Percentiles rank a stretch among this genome's conserved stretches.
These are phyloP conservation scores for Paralagenidium karlingii DNA, from an alignment of 352 stramenopile species.

Conservation along the genomic window DNA sequence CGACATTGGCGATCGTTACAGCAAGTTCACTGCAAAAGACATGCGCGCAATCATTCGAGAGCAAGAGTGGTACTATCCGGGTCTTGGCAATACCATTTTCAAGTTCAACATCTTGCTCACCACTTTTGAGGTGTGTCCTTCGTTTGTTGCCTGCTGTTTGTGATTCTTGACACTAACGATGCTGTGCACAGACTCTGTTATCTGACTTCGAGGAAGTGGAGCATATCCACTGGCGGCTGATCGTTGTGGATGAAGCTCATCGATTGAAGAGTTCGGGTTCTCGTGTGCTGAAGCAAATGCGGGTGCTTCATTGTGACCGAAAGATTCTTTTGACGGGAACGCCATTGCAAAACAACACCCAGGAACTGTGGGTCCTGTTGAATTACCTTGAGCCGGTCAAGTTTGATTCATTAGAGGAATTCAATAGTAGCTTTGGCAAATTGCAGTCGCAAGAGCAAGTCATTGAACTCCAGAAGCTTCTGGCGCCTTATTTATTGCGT, in stretches of 20 bases:
- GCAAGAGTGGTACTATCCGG: slow-evolving; percentile 82
- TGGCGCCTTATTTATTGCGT: slow-evolving; percentile 92
- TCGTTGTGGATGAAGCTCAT: slow-evolving; percentile 79
- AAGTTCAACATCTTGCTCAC: slow-evolving; percentile 81
- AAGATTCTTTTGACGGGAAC: slow-evolving; percentile 96
- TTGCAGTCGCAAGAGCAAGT: slow-evolving; percentile 91
- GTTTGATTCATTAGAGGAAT: slow-evolving; percentile 79
- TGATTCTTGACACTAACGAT: no score
- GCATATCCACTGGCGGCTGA: slow-evolving; percentile 74
- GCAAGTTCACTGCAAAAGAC: slow-evolving; percentile 73
- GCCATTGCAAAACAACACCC: slow-evolving; percentile 93
- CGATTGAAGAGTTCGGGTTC: slow-evolving; percentile 68
- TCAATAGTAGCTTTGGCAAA: slow-evolving; percentile 89
- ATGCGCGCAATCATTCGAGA: slow-evolving; percentile 77
- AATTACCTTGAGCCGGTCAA: slow-evolving; percentile 94
- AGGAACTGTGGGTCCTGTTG: slow-evolving; percentile 95
- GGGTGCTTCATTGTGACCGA: slow-evolving; percentile 66
- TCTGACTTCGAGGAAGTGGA: slow-evolving; percentile 78
- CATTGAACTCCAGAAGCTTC: slow-evolving; percentile 85
- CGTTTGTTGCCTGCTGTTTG: no score
- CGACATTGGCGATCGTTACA: slow-evolving; percentile 78
- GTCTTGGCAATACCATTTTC: slow-evolving; percentile 78
- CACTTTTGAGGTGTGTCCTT: no score
- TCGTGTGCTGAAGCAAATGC: slow-evolving; percentile 81
- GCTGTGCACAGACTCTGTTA: slow-evolving; percentile 65